A percentile compares a stretch with the other conserved stretches of the same genome.
phyloP scores from a whole-genome alignment of 345 rosid genomes.

The Populus davidiana region DNA sequence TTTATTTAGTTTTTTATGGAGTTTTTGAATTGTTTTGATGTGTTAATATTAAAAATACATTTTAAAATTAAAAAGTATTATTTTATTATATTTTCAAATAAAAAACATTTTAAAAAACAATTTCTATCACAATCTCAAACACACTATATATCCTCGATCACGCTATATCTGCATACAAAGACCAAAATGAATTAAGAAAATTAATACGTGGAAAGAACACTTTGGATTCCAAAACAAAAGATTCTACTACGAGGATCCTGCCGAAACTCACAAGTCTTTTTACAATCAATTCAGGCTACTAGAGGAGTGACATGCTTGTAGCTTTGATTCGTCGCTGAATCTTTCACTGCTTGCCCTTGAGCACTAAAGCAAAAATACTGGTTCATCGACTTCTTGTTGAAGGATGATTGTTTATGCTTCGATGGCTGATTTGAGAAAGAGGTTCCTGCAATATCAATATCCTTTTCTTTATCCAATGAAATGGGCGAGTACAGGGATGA shows the following conservation, averaged over 20 bases:
- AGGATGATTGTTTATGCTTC: conserved; percentile 39
- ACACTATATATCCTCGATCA: too few relatives aligned
- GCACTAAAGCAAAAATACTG: conserved; percentile 68
- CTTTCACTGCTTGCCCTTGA: conserved; percentile 52
- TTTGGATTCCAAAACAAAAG: not conserved
- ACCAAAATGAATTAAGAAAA: not conserved
- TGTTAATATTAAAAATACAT: too few relatives aligned
- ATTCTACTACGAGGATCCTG: not conserved
- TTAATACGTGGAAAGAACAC: not conserved
- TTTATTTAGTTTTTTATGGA: too few relatives aligned
- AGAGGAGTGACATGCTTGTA: conserved; percentile 44
- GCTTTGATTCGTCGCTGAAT: conserved; percentile 28
- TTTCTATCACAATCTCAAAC: too few relatives aligned
- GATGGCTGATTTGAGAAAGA: conserved; percentile 11
- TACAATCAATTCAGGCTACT: conserved; percentile 32
- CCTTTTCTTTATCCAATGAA: conserved; percentile 32
- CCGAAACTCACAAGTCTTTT: not conserved
- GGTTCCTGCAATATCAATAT: conserved; percentile 6
- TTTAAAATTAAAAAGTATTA: too few relatives aligned
- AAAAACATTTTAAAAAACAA: too few relatives aligned
- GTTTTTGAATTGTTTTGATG: too few relatives aligned
- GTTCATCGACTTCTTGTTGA: conserved; percentile 55
- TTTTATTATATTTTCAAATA: too few relatives aligned
- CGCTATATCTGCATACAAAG: too few relatives aligned
- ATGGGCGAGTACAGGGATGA: conserved; percentile 40